Percentiles rank a stretch among this genome's conserved stretches.
phyloP scores from a whole-genome alignment of 768 basidiomycete species.

The Lactarius sanguifluus region DNA sequence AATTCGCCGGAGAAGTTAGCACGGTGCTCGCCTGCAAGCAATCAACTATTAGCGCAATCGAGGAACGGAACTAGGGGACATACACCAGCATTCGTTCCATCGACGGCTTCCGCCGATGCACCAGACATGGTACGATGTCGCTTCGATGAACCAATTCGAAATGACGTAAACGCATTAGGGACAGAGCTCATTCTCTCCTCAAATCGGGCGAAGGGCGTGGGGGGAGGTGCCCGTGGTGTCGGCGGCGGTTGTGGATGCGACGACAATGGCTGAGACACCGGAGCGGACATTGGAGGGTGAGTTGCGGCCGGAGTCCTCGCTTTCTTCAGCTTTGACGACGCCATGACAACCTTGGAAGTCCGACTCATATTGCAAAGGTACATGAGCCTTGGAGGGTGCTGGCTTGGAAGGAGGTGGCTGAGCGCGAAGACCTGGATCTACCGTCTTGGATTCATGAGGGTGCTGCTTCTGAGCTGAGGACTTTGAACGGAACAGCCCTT shows the following conservation, averaged over 20 bases:
- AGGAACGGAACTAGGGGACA: constrained; percentile 35
- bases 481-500: constrained; percentile 29
- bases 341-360: constrained; percentile 19
- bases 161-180: constrained; percentile 57
- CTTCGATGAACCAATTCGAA: constrained; percentile 59
- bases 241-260: neutral
- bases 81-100: constrained; percentile 66
- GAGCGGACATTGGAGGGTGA: constrained; percentile 1
- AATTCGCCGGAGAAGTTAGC: constrained; percentile 71
- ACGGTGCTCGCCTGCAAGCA: constrained; percentile 60
- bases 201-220: constrained; percentile 5
- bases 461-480: constrained; percentile 26
- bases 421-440: constrained; percentile 15
- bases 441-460: constrained; percentile 1
- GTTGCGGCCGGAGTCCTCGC: neutral
- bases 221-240: constrained; percentile 3
- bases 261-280: neutral
- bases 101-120: constrained; percentile 73
- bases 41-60: constrained; percentile 7
- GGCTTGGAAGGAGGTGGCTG: constrained; percentile 18
- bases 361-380: constrained; percentile 22
- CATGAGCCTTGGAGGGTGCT: constrained; percentile 9
- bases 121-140: constrained; percentile 68
- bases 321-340: constrained; percentile 20
- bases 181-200: constrained; percentile 38